phyloP scores from a whole-genome alignment of 148 eudicot genomes.

The Chenopodium suecicum region DNA sequence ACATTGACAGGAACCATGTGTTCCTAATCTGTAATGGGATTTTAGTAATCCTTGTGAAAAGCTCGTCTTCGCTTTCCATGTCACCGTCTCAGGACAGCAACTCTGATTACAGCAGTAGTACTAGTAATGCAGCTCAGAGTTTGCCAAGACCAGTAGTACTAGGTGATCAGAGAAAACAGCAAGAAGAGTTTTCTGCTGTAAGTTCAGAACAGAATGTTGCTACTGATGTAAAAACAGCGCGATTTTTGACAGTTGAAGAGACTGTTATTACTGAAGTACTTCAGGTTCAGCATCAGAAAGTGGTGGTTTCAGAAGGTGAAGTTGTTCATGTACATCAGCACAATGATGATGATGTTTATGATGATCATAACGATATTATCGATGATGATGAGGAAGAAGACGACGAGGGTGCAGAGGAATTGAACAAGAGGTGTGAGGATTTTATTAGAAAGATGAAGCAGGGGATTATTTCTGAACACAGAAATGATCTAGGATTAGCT shows the following conservation, averaged over 20 bases:
- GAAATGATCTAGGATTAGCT: background rate
- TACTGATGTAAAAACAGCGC: background rate
- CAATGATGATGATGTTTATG: constrained; percentile 13
- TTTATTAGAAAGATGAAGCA: constrained; percentile 57
- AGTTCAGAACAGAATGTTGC: background rate
- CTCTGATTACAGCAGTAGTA: background rate
- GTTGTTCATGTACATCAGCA: background rate
- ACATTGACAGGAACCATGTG: constrained; percentile 52
- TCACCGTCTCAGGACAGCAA: background rate
- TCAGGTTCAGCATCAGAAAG: background rate
- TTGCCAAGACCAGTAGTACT: background rate
- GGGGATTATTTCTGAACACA: constrained; percentile 38
- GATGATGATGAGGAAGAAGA: constrained; percentile 20
- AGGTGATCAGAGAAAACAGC: background rate
- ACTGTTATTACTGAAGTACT: background rate
- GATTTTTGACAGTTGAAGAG: background rate
- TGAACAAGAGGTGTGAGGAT: constrained; percentile 62
- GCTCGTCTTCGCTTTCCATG: constrained; percentile 22
- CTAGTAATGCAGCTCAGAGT: constrained; percentile 4
- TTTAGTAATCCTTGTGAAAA: constrained; percentile 44
- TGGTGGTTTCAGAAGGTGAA: background rate
- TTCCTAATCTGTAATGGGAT: constrained; percentile 70
- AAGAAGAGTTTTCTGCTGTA: background rate
- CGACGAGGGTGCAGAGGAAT: constrained; percentile 41
- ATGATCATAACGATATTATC: constrained; percentile 9